Evolutionary conservation across 2,329 filamentous ascomycete species (phyloP).

Genomic region (Fusarium mundagurra): DNA sequence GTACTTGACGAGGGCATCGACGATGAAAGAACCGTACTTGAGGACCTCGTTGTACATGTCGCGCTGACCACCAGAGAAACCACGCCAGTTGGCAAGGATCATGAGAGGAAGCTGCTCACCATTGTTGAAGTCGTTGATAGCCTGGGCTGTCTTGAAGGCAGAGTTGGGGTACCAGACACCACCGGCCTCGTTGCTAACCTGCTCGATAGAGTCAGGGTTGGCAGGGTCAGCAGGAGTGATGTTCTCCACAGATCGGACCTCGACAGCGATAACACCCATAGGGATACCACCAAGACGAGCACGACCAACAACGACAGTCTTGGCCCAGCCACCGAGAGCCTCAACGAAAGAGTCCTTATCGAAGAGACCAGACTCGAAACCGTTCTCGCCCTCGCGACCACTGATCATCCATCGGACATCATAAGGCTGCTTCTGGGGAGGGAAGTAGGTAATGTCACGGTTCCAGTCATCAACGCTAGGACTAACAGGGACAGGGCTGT

Average conservation of each 20-base stretch:
- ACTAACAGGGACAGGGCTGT: constrained; percentile 90
- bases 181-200: constrained; percentile 92
- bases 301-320: constrained; percentile 95
- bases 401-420: constrained; percentile 94
- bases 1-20: constrained; percentile 97
- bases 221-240: constrained; percentile 95
- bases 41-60: constrained; percentile 99
- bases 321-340: constrained; percentile 95
- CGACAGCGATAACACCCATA: constrained; percentile 97
- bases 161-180: constrained; percentile 99
- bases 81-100: constrained; percentile 99
- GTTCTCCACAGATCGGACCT: constrained; percentile 96
- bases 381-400: constrained; percentile 81
- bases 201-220: constrained; percentile 98
- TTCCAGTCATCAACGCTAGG: constrained; percentile 90
- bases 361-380: constrained; percentile 89
- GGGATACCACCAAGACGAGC: constrained; percentile 97
- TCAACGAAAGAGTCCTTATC: constrained; percentile 98
- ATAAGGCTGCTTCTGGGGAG: constrained; percentile 83
- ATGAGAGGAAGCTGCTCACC: constrained; percentile 98
- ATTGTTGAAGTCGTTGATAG: constrained; percentile 98
- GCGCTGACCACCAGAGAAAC: constrained; percentile 98
- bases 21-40: constrained; percentile 99
- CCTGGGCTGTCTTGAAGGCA: constrained; percentile 98
- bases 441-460: constrained; percentile 87